phyloP scores from a whole-genome alignment of 345 rosid species.

The Pistacia atlantica region DNA sequence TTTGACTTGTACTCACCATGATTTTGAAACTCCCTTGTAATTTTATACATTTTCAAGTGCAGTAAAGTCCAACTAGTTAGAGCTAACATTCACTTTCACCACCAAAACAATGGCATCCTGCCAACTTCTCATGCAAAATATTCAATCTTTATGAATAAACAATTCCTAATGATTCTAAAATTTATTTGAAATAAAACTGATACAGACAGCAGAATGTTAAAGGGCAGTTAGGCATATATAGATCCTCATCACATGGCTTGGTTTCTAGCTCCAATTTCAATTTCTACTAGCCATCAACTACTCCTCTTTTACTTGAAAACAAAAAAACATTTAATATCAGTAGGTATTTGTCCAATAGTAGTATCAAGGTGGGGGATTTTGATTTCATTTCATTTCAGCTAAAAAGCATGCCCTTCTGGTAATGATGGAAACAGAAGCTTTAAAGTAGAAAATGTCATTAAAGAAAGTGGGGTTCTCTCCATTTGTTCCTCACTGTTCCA shows the following conservation, averaged over 20 bases:
- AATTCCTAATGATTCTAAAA: too few relatives aligned
- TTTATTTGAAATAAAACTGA: too few relatives aligned
- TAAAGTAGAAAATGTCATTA: constrained; percentile 15
- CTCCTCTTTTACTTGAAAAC: background rate
- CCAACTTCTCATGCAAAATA: background rate
- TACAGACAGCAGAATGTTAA: background rate
- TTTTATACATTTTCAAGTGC: background rate
- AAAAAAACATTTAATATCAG: constrained; percentile 18
- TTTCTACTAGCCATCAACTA: constrained; percentile 1
- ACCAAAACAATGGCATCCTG: background rate
- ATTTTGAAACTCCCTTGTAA: background rate
- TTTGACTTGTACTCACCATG: background rate
- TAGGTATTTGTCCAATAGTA: constrained; percentile 23
- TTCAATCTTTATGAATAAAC: too few relatives aligned
- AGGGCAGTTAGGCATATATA: background rate
- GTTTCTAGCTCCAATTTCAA: background rate
- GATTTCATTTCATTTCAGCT: background rate
- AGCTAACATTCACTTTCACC: background rate
- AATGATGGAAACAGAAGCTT: constrained; percentile 16
- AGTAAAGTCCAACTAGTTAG: background rate
- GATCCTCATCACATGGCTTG: background rate
- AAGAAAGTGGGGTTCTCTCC: constrained; percentile 24
- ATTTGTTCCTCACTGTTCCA: background rate
- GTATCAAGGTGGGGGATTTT: background rate
- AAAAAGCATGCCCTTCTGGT: constrained; percentile 10